Conservation (phyloP, 1,284 basidiomycete species). For the Caloboletus firmus region DNA sequence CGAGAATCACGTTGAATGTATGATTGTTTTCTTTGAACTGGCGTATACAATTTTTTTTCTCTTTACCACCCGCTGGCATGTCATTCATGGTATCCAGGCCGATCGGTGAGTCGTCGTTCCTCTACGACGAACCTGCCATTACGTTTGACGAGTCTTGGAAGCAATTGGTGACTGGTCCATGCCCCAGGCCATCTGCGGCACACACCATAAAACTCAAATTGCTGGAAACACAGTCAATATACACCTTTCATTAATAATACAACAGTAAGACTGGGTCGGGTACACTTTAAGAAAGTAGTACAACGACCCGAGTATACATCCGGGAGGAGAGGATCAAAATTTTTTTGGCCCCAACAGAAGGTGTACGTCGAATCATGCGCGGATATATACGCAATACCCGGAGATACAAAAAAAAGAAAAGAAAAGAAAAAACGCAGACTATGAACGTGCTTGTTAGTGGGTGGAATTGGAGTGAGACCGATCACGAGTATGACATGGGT, state of each 20-base stretch:
- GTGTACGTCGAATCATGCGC: conserved; percentile 14
- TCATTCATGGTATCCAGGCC: no score
- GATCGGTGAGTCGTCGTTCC: no score
- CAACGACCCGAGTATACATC: conserved; percentile 4
- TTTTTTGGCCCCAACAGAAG: conserved; percentile 9
- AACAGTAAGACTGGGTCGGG: conserved; percentile 10
- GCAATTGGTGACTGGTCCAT: no score
- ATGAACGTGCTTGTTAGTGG: conserved; percentile 16
- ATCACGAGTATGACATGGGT: conserved; percentile 10
- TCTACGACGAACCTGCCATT: no score
- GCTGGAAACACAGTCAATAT: conserved; percentile 7
- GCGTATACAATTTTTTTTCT: no score
- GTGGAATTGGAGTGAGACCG: conserved; percentile 9
- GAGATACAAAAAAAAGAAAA: conserved; percentile 17
- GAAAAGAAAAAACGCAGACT: neutral
- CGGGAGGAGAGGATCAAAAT: neutral
- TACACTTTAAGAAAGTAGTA: conserved; percentile 9
- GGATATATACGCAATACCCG: conserved; percentile 30
- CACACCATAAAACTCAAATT: neutral
- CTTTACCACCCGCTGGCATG: no score
- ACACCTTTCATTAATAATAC: conserved; percentile 21
- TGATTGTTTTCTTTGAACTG: no score
- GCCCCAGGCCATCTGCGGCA: no score
- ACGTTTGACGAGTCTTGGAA: no score
- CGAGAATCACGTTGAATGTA: no score